A percentile compares a stretch with the other conserved stretches of the same genome.
Conservation (phyloP, 768 basidiomycete genomes). For the Lentinula guzmanii region DNA sequence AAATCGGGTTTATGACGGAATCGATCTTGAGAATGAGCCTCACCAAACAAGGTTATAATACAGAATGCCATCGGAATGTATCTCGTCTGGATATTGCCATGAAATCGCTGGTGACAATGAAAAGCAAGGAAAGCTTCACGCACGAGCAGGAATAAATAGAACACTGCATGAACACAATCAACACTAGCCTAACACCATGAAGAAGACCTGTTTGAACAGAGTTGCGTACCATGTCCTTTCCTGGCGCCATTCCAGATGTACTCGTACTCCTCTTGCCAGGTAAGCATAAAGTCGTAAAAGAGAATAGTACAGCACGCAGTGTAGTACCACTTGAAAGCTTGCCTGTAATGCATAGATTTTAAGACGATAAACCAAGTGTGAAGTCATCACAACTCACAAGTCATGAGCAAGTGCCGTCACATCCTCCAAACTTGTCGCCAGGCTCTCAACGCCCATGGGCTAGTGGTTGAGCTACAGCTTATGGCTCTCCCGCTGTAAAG, state of each 20-base stretch:
- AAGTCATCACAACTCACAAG: background rate
- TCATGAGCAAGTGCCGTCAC: background rate
- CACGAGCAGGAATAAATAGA: conserved; percentile 14
- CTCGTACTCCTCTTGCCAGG: background rate
- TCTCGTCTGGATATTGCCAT: conserved; percentile 12
- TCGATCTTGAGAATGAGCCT: background rate
- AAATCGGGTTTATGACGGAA: background rate
- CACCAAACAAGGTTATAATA: conserved; percentile 22
- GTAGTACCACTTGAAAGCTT: conserved; percentile 7
- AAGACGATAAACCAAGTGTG: no score
- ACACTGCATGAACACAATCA: conserved; percentile 12
- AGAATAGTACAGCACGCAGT: conserved; percentile 1
- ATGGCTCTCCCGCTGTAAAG: background rate
- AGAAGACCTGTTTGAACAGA: background rate
- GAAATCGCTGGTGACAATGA: background rate
- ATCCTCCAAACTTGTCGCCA: background rate
- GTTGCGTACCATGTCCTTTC: background rate
- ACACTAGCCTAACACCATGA: background rate
- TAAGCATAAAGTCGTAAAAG: conserved; percentile 6
- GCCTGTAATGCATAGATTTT: background rate
- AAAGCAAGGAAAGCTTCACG: background rate
- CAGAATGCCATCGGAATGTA: conserved; percentile 20
- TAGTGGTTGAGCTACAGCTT: background rate
- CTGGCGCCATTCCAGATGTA: background rate
- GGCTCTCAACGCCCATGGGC: background rate